A percentile compares a stretch with the other conserved stretches of the same genome.
phyloP scores from a whole-genome alignment of 371 early-diverging fungal genomes.

The Saksenaea vasiformis region DNA sequence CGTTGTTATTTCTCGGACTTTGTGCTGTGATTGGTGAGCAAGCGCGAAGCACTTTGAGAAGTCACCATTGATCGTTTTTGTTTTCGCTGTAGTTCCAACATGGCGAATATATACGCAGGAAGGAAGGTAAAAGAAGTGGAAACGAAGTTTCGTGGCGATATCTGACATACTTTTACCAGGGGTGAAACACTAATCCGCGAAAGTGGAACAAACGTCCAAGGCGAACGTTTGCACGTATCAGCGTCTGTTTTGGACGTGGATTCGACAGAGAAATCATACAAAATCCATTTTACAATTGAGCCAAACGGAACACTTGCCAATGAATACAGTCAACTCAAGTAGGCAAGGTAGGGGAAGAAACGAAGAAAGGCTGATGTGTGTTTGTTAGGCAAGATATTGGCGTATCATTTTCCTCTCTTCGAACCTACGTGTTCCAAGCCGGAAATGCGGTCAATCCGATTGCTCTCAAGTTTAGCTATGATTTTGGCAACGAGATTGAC shows the following conservation, averaged over 20 bases:
- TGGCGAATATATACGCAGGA: slow-evolving; percentile 40
- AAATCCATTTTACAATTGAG: slow-evolving; percentile 29
- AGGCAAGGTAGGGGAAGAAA: background rate
- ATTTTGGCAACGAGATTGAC: slow-evolving; percentile 33
- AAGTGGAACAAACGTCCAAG: slow-evolving; percentile 27
- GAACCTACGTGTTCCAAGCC: slow-evolving; percentile 17
- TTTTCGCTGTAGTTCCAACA: slow-evolving; percentile 24
- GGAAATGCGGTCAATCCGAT: slow-evolving; percentile 33
- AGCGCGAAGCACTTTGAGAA: background rate
- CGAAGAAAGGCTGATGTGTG: background rate
- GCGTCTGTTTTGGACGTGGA: slow-evolving; percentile 34
- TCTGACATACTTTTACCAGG: background rate
- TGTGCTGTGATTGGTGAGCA: slow-evolving; percentile 14
- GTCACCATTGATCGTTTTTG: background rate
- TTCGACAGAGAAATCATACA: slow-evolving; percentile 30
- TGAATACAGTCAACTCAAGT: slow-evolving; percentile 33
- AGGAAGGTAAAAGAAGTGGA: slow-evolving; percentile 24
- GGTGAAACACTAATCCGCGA: slow-evolving; percentile 24
- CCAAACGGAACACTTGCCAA: slow-evolving; percentile 33
- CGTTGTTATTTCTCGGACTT: background rate
- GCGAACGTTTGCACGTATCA: slow-evolving; percentile 27
- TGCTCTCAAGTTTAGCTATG: slow-evolving; percentile 27
- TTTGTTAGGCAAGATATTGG: slow-evolving; percentile 24
- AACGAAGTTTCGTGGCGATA: background rate
- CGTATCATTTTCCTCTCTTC: slow-evolving; percentile 28